Percentiles rank a stretch among this genome's conserved stretches.
These are phyloP conservation scores for Venturia pyrina DNA, from an alignment of 2,329 filamentous ascomycete species.

Conservation along the genomic window DNA sequence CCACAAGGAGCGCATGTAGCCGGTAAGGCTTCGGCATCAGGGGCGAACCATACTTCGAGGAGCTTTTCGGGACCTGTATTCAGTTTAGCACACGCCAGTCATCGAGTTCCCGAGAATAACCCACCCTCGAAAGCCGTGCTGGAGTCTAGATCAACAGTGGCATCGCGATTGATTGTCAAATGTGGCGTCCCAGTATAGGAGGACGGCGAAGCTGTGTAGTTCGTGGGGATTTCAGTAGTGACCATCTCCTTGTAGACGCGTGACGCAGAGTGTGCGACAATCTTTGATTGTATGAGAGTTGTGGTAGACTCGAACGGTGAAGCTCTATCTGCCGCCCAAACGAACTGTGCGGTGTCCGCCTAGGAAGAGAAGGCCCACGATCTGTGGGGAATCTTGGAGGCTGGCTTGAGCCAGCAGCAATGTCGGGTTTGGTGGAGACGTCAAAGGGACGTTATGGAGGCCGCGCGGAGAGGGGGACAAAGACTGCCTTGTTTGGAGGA, in stretches of 20 bases:
- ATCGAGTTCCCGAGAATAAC: constrained; percentile 13
- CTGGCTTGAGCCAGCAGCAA: constrained; percentile 85
- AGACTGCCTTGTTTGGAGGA: constrained; percentile 74
- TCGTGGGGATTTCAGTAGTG: constrained; percentile 66
- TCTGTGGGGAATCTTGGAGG: constrained; percentile 49
- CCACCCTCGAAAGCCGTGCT: constrained; percentile 90
- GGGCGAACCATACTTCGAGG: constrained; percentile 94
- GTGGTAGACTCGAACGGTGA: constrained; percentile 21
- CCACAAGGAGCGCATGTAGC: constrained; percentile 61
- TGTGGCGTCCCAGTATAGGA: constrained; percentile 70
- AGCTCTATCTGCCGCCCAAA: constrained; percentile 98
- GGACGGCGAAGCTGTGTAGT: constrained; percentile 75
- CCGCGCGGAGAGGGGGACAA: constrained; percentile 70
- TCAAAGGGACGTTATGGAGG: constrained; percentile 80
- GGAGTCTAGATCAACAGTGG: constrained; percentile 85
- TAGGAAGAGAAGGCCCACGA: constrained; percentile 94
- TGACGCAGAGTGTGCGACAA: background rate
- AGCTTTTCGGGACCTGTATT: constrained; percentile 80
- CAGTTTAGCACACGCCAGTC: constrained; percentile 17
- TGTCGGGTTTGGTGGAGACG: constrained; percentile 33
- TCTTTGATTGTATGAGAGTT: background rate
- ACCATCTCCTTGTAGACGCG: constrained; percentile 57
- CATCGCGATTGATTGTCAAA: constrained; percentile 93
- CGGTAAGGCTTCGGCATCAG: constrained; percentile 64
- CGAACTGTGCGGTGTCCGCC: constrained; percentile 88